These are phyloP conservation scores for Phytophthora ohioensis DNA, from an alignment of 352 stramenopile species.

Conservation along the genomic window DNA sequence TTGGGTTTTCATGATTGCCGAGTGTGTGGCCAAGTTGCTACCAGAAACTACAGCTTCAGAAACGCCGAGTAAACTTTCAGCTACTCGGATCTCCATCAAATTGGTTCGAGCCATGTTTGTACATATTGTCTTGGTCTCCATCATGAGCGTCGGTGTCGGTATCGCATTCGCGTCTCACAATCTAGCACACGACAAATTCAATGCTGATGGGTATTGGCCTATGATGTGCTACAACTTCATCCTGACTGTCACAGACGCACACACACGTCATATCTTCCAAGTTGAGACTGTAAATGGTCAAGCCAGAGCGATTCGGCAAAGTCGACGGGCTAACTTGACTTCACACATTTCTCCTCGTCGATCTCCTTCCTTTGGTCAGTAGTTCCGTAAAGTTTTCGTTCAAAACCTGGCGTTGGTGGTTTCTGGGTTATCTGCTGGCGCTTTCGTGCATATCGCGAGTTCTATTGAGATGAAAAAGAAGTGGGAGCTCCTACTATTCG, in stretches of 20 bases:
- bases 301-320: slow-evolving; percentile 8
- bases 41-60: slow-evolving; percentile 12
- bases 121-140: slow-evolving; percentile 7
- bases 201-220: slow-evolving; percentile 29
- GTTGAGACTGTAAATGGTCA: slow-evolving; percentile 24
- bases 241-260: slow-evolving; percentile 26
- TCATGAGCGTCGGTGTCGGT: slow-evolving; percentile 16
- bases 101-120: slow-evolving; percentile 26
- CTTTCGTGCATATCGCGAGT: slow-evolving; percentile 36
- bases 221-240: slow-evolving; percentile 40
- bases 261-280: slow-evolving; percentile 33
- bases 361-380: slow-evolving; percentile 13
- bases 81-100: slow-evolving; percentile 10
- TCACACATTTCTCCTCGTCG: neutral
- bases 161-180: slow-evolving; percentile 12
- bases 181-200: slow-evolving; percentile 7
- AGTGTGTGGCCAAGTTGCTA: slow-evolving; percentile 28
- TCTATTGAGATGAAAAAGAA: slow-evolving; percentile 24
- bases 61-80: slow-evolving; percentile 3
- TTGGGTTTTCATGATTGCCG: slow-evolving; percentile 29
- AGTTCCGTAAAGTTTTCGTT: slow-evolving; percentile 27
- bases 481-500: slow-evolving; percentile 33
- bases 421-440: slow-evolving; percentile 25
- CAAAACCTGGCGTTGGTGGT: slow-evolving; percentile 32
- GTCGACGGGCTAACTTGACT: neutral